Evolutionary conservation across 179 eudicot species (phyloP).

Genomic region (Vitellaria paradoxa): DNA sequence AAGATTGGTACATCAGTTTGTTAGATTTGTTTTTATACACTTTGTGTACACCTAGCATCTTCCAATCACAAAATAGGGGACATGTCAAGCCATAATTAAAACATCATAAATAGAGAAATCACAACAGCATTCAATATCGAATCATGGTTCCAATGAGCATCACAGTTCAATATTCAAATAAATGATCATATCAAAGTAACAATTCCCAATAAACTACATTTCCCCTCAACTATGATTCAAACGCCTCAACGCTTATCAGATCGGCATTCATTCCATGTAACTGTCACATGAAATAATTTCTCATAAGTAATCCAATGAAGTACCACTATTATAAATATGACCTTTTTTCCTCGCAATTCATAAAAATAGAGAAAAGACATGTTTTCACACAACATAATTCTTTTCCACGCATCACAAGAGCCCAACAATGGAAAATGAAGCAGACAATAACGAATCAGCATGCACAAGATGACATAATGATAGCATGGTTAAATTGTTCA

Average conservation of each 20-base stretch:
- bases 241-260: too few species aligned
- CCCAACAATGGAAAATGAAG: not conserved
- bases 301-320: too few species aligned
- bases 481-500: too few species aligned
- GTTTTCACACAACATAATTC: not conserved
- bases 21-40: too few species aligned
- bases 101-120: not conserved
- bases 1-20: too few species aligned
- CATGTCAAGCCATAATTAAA: not conserved
- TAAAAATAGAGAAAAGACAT: not conserved
- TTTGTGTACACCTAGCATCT: too few species aligned
- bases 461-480: too few species aligned
- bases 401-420: not conserved
- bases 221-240: not conserved
- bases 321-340: too few species aligned
- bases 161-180: not conserved
- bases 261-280: too few species aligned
- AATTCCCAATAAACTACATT: not conserved
- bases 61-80: not conserved
- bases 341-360: not conserved
- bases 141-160: constrained; percentile 15
- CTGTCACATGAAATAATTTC: too few species aligned
- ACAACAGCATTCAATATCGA: not conserved
- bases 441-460: not conserved
- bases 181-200: not conserved